Percentiles rank a stretch among this genome's conserved stretches.
These are phyloP conservation scores for Torrubiellomyces zombiae DNA, from an alignment of 2,329 filamentous ascomycete genomes.

Conservation along the genomic window DNA sequence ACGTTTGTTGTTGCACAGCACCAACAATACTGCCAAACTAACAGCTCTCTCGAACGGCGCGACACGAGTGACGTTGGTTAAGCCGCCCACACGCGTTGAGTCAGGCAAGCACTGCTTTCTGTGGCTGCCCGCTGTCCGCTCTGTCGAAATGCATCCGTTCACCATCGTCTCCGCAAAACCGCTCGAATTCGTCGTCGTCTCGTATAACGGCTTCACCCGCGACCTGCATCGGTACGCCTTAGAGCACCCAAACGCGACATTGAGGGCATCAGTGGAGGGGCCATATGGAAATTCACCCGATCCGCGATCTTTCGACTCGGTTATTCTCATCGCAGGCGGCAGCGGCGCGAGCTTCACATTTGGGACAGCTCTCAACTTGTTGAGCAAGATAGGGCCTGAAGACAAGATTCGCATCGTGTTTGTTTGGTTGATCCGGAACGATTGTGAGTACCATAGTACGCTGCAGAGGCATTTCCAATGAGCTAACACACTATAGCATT, in stretches of 20 bases:
- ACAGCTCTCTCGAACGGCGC: slow-evolving; percentile 35
- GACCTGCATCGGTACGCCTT: slow-evolving; percentile 34
- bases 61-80: slow-evolving; percentile 36
- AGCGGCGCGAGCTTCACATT: slow-evolving; percentile 41
- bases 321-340: slow-evolving; percentile 43
- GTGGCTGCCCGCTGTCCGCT: slow-evolving; percentile 42
- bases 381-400: slow-evolving; percentile 10
- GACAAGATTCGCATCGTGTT: slow-evolving; percentile 16
- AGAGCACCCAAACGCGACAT: slow-evolving; percentile 27
- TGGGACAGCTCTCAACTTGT: slow-evolving; percentile 20
- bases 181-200: slow-evolving; percentile 40
- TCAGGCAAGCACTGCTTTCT: slow-evolving; percentile 47
- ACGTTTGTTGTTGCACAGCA: slow-evolving; percentile 25
- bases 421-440: slow-evolving; percentile 22
- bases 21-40: slow-evolving; percentile 35
- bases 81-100: slow-evolving; percentile 26
- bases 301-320: slow-evolving; percentile 32
- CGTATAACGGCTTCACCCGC: slow-evolving; percentile 41
- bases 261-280: slow-evolving; percentile 38
- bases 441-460: slow-evolving; percentile 11
- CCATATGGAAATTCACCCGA: slow-evolving; percentile 40
- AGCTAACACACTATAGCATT: slow-evolving; percentile 11
- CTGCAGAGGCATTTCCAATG: neutral
- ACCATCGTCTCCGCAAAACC: slow-evolving; percentile 37
- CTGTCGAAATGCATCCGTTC: slow-evolving; percentile 45